Base-by-base conservation (phyloP, 1,139 yeast genomes). In the Hyphopichia burtonii region DNA sequence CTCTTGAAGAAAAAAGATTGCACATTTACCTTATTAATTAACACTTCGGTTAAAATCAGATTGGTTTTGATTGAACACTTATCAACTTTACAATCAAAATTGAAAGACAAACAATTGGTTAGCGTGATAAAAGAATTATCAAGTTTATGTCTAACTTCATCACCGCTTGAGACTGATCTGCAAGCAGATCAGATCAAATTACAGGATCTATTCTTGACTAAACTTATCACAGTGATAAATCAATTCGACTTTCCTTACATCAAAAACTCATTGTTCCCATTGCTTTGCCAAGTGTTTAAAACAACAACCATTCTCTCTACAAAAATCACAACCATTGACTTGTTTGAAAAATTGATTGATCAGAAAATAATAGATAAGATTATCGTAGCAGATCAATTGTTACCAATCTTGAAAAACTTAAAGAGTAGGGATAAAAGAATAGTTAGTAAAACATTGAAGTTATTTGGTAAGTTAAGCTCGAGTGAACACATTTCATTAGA, bases 271-370 rank as follows among this genome's bases (percentile, higher is more conserved):
- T 69, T 89, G 15, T 79, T 87, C 58, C 96, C 96, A 1, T 66
- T 81, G 34, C 70, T 90, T 19, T 78, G 89, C 34, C 77, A 76
- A 35, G 78, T 88, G 3, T 91, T 90, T 62, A 79, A 88, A 34
- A 86, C 89, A 36, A 91, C 98, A 0, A 86, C 94, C 0, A 80
- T 93, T 34, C 66, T 90, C 33, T 81, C 87, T 3, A 86, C 91
- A 25, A 90, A 93, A 53, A 68, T 84, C 28, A 74, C 82, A 12
- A 79, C 96, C 2, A 71, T 90, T n/a, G 68, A 73, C 23, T 74
- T 87, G 1, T 83, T 93, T 53, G 75, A 77, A 19, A 63, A 67
- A 38, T 66, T 90, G 55, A 76, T 88, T 12, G 76, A 74, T 12
- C 55, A 64, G 42, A 80, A 80, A 48, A 76, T 81, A 2, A 72